Conservation (phyloP, 768 basidiomycete species). For the Arthromyces matolae region DNA sequence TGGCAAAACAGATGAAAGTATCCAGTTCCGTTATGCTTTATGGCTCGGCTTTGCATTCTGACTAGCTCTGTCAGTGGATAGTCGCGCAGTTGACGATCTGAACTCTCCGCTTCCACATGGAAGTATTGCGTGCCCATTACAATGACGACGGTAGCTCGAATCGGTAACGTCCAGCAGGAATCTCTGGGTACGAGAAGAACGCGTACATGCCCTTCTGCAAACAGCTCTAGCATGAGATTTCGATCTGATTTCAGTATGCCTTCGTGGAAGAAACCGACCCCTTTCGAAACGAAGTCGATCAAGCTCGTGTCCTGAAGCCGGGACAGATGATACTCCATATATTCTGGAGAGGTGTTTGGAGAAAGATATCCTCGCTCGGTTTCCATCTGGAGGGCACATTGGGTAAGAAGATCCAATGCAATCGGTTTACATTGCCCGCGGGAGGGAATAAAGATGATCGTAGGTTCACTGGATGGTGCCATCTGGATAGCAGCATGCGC, state of each 20-base stretch:
- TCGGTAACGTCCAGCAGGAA: constrained; percentile 85
- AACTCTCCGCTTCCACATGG: constrained; percentile 39
- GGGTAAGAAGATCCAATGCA: constrained; percentile 83
- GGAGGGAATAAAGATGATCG: constrained; percentile 88
- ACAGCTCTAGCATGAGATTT: constrained; percentile 73
- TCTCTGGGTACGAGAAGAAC: constrained; percentile 83
- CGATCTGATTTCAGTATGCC: constrained; percentile 67
- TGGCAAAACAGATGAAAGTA: constrained; percentile 89
- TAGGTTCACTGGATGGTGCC: constrained; percentile 40
- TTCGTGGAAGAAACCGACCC: constrained; percentile 85
- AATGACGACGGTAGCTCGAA: constrained; percentile 76
- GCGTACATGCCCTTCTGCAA: constrained; percentile 71
- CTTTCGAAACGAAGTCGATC: constrained; percentile 72
- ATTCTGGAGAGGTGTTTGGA: constrained; percentile 41
- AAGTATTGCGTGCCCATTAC: constrained; percentile 93
- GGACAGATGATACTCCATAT: constrained; percentile 55
- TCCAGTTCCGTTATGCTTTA: constrained; percentile 56
- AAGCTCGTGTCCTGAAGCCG: constrained; percentile 62
- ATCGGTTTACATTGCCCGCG: constrained; percentile 67
- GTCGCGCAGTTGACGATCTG: constrained; percentile 70
- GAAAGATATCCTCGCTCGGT: constrained; percentile 67
- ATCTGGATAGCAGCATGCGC: constrained; percentile 70
- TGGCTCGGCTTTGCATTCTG: constrained; percentile 88
- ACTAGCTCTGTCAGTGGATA: constrained; percentile 80
- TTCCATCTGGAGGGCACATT: constrained; percentile 74